These are phyloP conservation scores for Tetradesmus obliquus DNA, from an alignment of 139 green algal genomes.

Conservation along the genomic window DNA sequence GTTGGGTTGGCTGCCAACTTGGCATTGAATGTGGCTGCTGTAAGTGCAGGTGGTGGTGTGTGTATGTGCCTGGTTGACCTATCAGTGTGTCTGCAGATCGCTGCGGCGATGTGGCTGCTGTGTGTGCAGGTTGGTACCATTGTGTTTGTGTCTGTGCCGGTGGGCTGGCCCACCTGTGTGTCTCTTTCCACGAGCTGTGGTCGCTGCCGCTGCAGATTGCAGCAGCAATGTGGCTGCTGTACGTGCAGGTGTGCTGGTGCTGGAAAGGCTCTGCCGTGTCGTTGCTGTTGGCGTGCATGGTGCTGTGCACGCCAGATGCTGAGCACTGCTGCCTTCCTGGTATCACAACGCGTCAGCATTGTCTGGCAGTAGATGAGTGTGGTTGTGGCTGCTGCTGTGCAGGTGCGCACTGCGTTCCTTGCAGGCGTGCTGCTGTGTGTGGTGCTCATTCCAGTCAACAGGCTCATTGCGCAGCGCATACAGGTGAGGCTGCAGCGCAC, in stretches of 20 bases:
- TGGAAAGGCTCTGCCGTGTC: background rate
- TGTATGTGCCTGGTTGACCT: conserved; percentile 53
- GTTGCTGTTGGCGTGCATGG: background rate
- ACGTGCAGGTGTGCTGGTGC: conserved; percentile 71
- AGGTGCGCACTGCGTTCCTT: conserved; percentile 87
- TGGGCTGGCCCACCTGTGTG: conserved; percentile 75
- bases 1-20: background rate
- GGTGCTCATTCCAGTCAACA: conserved; percentile 88
- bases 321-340: background rate
- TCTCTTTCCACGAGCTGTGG: conserved; percentile 89
- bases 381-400: background rate
- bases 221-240: conserved; percentile 87
- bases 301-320: background rate
- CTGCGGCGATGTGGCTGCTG: conserved; percentile 83
- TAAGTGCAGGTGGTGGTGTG: background rate
- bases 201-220: conserved; percentile 85
- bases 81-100: conserved; percentile 84
- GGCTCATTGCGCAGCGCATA: conserved; percentile 77
- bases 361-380: background rate
- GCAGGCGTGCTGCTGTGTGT: conserved; percentile 82
- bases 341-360: no score
- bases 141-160: conserved; percentile 48
- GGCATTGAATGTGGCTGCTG: background rate
- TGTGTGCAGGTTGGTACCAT: conserved; percentile 76
- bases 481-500: conserved; percentile 44